Percentiles rank a stretch among this genome's conserved stretches.
Conservation (phyloP, 1,284 basidiomycete genomes). For the Volvariella volvacea region DNA sequence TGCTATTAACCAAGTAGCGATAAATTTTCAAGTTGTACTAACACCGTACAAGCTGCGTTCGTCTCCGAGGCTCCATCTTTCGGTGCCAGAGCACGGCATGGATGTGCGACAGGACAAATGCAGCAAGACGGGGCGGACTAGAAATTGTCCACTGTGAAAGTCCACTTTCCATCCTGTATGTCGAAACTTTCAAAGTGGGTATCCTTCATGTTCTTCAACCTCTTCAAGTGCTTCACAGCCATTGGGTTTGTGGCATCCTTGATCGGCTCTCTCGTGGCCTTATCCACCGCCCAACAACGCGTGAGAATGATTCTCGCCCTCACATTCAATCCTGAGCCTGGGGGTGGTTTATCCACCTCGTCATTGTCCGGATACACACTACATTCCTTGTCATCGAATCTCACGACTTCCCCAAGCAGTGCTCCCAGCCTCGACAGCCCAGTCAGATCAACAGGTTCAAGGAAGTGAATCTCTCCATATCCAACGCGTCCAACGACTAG, state of each 20-base stretch:
- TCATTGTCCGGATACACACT: constrained; percentile 90
- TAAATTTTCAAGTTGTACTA: no score
- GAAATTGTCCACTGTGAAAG: constrained; percentile 93
- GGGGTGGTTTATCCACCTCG: constrained; percentile 71
- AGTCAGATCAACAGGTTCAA: constrained; percentile 90
- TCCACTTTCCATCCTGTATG: constrained; percentile 81
- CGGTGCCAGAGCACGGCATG: no score
- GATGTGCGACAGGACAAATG: no score
- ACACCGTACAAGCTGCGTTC: no score
- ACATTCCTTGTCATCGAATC: constrained; percentile 89
- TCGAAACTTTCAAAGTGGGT: constrained; percentile 86
- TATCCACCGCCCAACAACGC: constrained; percentile 87
- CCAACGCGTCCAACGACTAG: constrained; percentile 88
- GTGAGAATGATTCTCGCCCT: constrained; percentile 76
- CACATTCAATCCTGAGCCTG: constrained; percentile 87
- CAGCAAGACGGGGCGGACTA: constrained; percentile 18
- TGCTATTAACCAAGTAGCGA: no score
- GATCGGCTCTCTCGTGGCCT: constrained; percentile 87
- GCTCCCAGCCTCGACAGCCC: constrained; percentile 75
- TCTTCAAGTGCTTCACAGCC: constrained; percentile 74
- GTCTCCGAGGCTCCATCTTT: no score
- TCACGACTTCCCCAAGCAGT: constrained; percentile 82
- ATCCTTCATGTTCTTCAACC: constrained; percentile 79
- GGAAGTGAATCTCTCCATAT: constrained; percentile 87
- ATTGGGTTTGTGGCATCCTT: constrained; percentile 76